Conservation (phyloP, 345 rosid genomes). For the Draba incana region DNA sequence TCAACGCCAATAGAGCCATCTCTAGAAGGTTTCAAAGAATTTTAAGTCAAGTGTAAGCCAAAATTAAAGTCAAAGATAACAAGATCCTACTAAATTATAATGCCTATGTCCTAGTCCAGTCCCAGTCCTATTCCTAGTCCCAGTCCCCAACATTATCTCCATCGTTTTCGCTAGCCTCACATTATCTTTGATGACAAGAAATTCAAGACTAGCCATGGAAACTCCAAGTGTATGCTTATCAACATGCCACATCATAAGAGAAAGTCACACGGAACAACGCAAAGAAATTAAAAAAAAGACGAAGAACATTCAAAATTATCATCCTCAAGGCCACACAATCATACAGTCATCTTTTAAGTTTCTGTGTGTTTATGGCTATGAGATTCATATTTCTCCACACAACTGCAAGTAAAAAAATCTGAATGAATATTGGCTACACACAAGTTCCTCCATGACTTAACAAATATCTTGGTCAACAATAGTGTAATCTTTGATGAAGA, state of each 20-base stretch:
- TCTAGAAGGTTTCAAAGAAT: no score
- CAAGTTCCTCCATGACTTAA: constrained; percentile 1
- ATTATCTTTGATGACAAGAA: constrained; percentile 20
- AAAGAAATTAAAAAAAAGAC: constrained; percentile 9
- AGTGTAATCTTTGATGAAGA: not conserved
- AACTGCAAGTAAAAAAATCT: not conserved
- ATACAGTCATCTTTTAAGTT: not conserved
- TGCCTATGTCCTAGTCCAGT: no score
- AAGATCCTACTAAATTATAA: no score
- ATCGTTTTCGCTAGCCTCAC: constrained; percentile 13
- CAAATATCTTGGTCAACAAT: constrained; percentile 15
- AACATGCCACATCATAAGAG: constrained; percentile 25
- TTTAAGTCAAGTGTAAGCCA: no score
- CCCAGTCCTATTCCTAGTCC: no score
- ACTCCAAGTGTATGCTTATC: constrained; percentile 3
- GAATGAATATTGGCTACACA: constrained; percentile 7
- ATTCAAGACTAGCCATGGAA: constrained; percentile 7
- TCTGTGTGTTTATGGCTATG: not conserved
- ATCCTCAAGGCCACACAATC: constrained; percentile 6
- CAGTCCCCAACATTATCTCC: no score
- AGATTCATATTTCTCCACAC: constrained; percentile 19
- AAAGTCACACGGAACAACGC: constrained; percentile 19
- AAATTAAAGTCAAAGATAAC: no score
- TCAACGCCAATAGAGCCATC: no score
- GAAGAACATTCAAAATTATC: constrained; percentile 9